Percentiles rank a stretch among this genome's conserved stretches.
These are phyloP conservation scores for Aegilops bicornis DNA, from an alignment of 176 grass and related monocot species.

Conservation along the genomic window DNA sequence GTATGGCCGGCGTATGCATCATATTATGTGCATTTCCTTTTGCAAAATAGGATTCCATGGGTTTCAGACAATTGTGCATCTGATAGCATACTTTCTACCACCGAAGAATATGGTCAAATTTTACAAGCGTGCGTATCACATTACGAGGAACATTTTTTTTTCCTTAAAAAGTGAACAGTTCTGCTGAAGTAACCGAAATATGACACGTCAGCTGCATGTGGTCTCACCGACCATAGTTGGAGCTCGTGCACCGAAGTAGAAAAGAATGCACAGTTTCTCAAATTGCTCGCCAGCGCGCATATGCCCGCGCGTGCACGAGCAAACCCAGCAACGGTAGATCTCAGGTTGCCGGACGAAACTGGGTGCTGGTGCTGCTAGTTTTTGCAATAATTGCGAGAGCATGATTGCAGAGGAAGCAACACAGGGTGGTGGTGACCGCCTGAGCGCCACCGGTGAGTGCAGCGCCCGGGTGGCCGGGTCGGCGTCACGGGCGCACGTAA, in stretches of 20 bases:
- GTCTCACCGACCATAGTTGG: neutral
- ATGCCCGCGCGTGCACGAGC: neutral
- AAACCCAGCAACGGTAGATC: neutral
- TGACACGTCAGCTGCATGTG: neutral
- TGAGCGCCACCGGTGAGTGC: no score
- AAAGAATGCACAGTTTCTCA: neutral
- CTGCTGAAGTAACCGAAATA: neutral
- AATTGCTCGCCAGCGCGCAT: neutral
- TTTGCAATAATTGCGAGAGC: neutral
- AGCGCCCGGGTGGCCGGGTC: neutral
- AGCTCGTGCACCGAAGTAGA: neutral
- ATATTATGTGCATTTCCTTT: no score
- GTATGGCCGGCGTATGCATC: no score
- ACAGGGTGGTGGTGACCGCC: neutral
- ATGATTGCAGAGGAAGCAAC: neutral
- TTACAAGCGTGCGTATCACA: no score
- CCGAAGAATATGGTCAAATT: no score
- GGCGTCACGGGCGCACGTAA: slow-evolving; percentile 19
- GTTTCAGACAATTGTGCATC: no score
- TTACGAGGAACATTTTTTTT: no score
- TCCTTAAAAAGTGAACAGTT: no score
- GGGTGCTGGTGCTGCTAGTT: neutral
- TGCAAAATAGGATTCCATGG: no score
- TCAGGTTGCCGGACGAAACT: neutral
- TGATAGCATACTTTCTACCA: no score